Base-by-base conservation (phyloP, 2,329 filamentous ascomycete species). In the Alternaria postmessia region DNA sequence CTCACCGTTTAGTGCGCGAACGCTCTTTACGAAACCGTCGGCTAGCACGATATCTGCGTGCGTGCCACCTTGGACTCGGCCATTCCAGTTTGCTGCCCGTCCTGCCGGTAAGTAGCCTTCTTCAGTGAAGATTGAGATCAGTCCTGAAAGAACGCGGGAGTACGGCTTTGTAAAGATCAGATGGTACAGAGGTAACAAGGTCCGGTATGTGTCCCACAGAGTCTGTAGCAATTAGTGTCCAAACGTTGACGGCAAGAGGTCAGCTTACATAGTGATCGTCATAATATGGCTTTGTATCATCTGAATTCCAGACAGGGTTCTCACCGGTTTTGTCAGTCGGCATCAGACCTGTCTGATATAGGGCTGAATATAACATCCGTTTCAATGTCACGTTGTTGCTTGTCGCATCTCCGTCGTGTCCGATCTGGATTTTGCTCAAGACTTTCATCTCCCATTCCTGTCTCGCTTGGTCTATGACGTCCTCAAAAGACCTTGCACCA, bases 371-470 rank as follows among this genome's bases (percentile, higher is more conserved):
- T 54, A 83, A 81, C 18, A 66, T 61, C 3, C 51, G 42, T 32
- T 57, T 57, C 48, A 57, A n/a, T 18, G 48, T 42, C 30, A 32
- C 47, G 42, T 44, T 49, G 51, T 66, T 42, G 12, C 47, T 57
- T 51, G 54, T 57, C 32, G 12, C 22, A 24, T 46, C 26, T 18
- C 64, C 55, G 28, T 56, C 41, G 6, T 61, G 12, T 9, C 48
- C 58, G 20, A 47, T 54, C 43, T 38, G 39, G 7, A 89, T 80
- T 60, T 86, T 88, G 49, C 82, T 83, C 8, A 89, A 75, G 2
- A 89, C 84, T 28, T 80, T 73, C 1, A 68, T 67, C 38, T 81
- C 81, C 80, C 80, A 82, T 32, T 72, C 57, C 3, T 74, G 63
- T 38, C 76, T 70, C 12, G 79, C 76, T 7, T 72, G 62, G 7